Conservation (phyloP, 2,329 filamentous ascomycete genomes). For the Fusarium ramigenum region DNA sequence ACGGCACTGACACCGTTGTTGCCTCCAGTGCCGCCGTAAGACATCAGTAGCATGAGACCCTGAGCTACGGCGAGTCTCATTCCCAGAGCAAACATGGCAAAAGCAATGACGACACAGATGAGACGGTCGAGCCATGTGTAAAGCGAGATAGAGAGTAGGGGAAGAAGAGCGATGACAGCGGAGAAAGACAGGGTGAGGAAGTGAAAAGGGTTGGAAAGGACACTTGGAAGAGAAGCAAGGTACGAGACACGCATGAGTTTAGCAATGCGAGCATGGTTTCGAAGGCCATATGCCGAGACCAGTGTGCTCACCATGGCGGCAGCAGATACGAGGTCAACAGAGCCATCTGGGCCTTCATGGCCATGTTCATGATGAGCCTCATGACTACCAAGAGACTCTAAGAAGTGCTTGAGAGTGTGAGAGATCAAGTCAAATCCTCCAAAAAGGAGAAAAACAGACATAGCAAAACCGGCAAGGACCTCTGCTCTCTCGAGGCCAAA, state of each 20-base stretch:
- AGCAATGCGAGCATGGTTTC: conserved; percentile 91
- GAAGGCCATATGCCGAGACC: conserved; percentile 84
- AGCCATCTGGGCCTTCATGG: conserved; percentile 75
- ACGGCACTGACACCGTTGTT: conserved; percentile 71
- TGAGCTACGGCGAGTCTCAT: conserved; percentile 84
- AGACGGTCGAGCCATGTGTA: conserved; percentile 86
- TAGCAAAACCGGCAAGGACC: conserved; percentile 92
- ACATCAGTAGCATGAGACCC: conserved; percentile 96
- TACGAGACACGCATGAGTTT: conserved; percentile 89
- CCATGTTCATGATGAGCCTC: conserved; percentile 75
- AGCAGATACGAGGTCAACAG: conserved; percentile 81
- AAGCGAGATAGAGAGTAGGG: conserved; percentile 81
- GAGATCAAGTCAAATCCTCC: conserved; percentile 96
- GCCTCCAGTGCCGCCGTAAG: conserved; percentile 63
- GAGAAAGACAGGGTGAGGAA: conserved; percentile 93
- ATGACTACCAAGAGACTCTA: conserved; percentile 72
- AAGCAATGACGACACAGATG: conserved; percentile 82
- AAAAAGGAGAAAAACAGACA: conserved; percentile 96
- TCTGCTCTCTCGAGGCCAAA: conserved; percentile 93
- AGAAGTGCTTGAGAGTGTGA: conserved; percentile 91
- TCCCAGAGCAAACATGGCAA: conserved; percentile 89
- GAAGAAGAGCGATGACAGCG: conserved; percentile 79
- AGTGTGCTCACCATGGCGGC: conserved; percentile 85
- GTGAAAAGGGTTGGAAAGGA: conserved; percentile 95
- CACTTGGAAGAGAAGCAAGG: conserved; percentile 80